These are phyloP conservation scores for Gentiana dahurica DNA, from an alignment of 257 asterid species.

Conservation along the genomic window DNA sequence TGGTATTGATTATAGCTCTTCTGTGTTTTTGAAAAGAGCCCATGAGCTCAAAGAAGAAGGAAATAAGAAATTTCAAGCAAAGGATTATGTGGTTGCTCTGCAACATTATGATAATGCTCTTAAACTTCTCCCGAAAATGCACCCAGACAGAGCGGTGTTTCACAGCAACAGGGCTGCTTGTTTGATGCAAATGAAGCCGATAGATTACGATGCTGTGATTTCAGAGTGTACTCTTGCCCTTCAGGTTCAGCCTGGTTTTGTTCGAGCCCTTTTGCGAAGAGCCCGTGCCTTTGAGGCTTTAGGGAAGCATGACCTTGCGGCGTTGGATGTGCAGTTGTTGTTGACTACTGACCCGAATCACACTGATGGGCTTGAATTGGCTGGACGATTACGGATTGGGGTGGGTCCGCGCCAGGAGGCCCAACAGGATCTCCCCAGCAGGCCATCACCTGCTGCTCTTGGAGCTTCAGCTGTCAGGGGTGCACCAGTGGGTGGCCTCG, in stretches of 20 bases:
- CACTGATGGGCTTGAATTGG: slow-evolving; percentile 65
- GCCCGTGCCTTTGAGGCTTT: slow-evolving; percentile 82
- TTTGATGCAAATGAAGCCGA: slow-evolving; percentile 94
- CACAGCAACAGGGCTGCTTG: slow-evolving; percentile 97
- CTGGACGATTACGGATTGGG: slow-evolving; percentile 54
- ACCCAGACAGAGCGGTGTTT: slow-evolving; percentile 85
- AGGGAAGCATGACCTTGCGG: slow-evolving; percentile 74
- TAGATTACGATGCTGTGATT: slow-evolving; percentile 73
- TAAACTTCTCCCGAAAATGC: slow-evolving; percentile 60
- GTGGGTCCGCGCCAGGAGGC: slow-evolving; percentile 71
- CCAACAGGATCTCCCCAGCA: slow-evolving; percentile 94
- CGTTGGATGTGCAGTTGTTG: slow-evolving; percentile 66
- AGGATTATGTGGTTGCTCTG: slow-evolving; percentile 73
- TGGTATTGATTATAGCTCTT: slow-evolving; percentile 43
- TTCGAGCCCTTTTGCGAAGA: slow-evolving; percentile 68
- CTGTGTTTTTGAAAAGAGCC: slow-evolving; percentile 63
- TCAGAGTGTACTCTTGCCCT: slow-evolving; percentile 73
- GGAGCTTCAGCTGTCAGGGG: slow-evolving; percentile 98
- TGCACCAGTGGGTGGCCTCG: slow-evolving; percentile 84
- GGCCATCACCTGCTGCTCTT: slow-evolving; percentile 97
- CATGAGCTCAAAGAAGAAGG: slow-evolving; percentile 96
- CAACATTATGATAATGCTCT: slow-evolving; percentile 74
- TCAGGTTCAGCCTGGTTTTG: slow-evolving; percentile 64
- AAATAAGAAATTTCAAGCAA: slow-evolving; percentile 66
- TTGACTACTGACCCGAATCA: slow-evolving; percentile 59